phyloP scores from a whole-genome alignment of 2,329 filamentous ascomycete genomes.

The Trichoderma endophyticum region DNA sequence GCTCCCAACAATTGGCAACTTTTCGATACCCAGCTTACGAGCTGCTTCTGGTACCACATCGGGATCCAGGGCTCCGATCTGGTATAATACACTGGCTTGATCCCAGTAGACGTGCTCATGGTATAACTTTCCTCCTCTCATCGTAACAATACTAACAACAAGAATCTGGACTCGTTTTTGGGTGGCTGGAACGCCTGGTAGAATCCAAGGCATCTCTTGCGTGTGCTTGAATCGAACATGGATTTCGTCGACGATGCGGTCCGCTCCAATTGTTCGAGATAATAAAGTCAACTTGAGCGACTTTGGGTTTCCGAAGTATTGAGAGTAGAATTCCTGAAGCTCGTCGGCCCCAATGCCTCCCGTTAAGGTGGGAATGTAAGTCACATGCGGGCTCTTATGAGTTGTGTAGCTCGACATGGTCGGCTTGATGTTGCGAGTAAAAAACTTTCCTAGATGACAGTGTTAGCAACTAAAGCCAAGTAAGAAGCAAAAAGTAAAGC shows the following conservation, averaged over 20 bases:
- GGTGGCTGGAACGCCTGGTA: conserved; percentile 58
- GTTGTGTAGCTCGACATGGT: conserved; percentile 60
- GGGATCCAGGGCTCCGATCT: conserved; percentile 54
- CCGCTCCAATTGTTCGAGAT: conserved; percentile 61
- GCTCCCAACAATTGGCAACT: conserved; percentile 40
- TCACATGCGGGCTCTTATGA: conserved; percentile 64
- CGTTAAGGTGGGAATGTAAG: conserved; percentile 62
- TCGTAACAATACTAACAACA: conserved; percentile 56
- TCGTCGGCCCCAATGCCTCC: conserved; percentile 60
- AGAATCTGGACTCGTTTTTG: conserved; percentile 50
- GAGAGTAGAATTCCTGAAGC: conserved; percentile 60
- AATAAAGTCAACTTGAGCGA: conserved; percentile 60
- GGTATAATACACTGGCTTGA: conserved; percentile 56
- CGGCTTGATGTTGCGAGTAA: conserved; percentile 52
- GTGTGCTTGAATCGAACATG: conserved; percentile 58
- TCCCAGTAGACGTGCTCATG: conserved; percentile 66
- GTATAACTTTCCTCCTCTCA: conserved; percentile 57
- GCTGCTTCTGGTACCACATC: conserved; percentile 35
- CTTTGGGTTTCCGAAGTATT: conserved; percentile 63
- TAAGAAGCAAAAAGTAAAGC: background rate
- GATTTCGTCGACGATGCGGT: conserved; percentile 64
- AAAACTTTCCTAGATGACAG: conserved; percentile 48
- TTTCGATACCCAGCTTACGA: conserved; percentile 34
- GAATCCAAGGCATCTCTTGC: conserved; percentile 56
- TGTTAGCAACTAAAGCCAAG: background rate